Percentiles rank a stretch among this genome's conserved stretches.
Conservation (phyloP, 2,329 filamentous ascomycete species). For the Meredithiella fracta region DNA sequence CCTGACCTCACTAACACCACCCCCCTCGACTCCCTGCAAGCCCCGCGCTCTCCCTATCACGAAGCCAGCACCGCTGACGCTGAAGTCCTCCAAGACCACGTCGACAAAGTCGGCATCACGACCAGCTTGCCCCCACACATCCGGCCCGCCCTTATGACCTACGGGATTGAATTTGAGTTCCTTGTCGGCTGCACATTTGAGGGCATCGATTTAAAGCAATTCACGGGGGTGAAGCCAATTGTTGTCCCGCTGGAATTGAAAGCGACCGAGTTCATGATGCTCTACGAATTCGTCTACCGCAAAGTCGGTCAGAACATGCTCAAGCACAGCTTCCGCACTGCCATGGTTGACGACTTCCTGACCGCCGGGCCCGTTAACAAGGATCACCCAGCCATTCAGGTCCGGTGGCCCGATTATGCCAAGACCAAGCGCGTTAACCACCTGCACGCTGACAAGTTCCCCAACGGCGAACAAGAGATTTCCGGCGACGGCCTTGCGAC, state of each 20-base stretch:
- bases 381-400: not conserved
- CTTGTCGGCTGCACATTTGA: constrained; percentile 14
- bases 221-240: not conserved
- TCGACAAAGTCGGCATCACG: not conserved
- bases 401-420: not conserved
- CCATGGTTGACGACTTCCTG: not conserved
- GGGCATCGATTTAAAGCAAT: not conserved
- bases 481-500: not conserved
- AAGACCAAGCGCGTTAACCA: too few relatives aligned
- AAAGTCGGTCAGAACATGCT: not conserved
- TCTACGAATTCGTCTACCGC: not conserved
- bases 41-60: too few relatives aligned
- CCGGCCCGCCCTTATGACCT: constrained; percentile 15
- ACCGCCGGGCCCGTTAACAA: not conserved
- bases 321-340: not conserved
- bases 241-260: too few relatives aligned
- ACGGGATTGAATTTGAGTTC: constrained; percentile 19
- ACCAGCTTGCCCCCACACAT: not conserved
- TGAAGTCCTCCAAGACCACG: not conserved
- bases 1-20: too few relatives aligned
- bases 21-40: too few relatives aligned
- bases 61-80: not conserved
- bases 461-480: not conserved
- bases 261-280: not conserved
- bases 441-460: too few relatives aligned